Evolutionary conservation across 2,329 filamentous ascomycete genomes (phyloP), one percentile per base, ranked within the genome.

Genomic region (Plectosphaerella sp.): DNA sequence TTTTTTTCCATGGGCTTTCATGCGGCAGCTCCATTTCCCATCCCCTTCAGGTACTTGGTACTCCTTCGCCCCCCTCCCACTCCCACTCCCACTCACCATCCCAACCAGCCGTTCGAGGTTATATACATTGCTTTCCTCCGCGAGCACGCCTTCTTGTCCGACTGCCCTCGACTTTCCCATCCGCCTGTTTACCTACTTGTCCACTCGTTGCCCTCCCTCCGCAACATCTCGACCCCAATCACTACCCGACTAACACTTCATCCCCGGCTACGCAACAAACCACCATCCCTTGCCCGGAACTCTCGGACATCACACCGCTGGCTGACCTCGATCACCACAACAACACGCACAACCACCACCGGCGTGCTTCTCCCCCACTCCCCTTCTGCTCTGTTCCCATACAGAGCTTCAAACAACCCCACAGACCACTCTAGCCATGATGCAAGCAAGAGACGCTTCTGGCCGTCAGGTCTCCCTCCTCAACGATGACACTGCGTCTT

Each of bases 401-500:
- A 43, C 45, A 24, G 15, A 16, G 35, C 45, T 15, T 35, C 36
- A 36, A 45, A 22, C 22, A 22, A 25, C 22, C 33, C 47, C 15
- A 16, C 46, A 48, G 24, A 24, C 12, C 8, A 45, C 10, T 41
- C 37, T 45, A 41, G 22, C 37, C 54, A 64, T 55, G 58, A 83
- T 84, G 78, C 74, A 82, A 55, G 76, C 73, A 49, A 71, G 75
- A 61, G 77, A 84, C 65, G 78, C 80, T 43, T 71, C 75, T 42
- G 82, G 82, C 59, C 78, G 79, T 58, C 71, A 75, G 65, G 77
- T 85, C 62, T 84, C 82, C 49, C 71, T 85, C 10, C 71, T 85
- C 39, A 84, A 84, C 64, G 79, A 84, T 57, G 79, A 82, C 47
- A 63, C 67, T 14, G 61, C 20, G 14, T 15, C 47, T 15, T 25